Evolutionary conservation across 1,284 basidiomycete species (phyloP).

Genomic region (Heimioporus retisporus): DNA sequence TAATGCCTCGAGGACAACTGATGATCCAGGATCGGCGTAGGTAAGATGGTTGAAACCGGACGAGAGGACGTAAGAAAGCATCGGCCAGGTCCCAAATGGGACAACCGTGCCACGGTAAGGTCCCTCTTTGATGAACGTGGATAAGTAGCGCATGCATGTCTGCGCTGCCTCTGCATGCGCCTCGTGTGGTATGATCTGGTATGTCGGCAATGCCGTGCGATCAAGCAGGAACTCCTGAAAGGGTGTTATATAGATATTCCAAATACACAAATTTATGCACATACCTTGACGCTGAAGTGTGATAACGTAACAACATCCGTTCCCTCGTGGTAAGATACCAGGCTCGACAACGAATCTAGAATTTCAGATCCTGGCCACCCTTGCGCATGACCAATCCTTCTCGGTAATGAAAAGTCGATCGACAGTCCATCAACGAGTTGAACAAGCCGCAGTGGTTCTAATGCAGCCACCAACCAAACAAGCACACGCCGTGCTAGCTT

Average conservation of each 20-base stretch:
- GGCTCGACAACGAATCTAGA: conserved; percentile 2
- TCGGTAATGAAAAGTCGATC: not conserved
- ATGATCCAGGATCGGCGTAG: conserved; percentile 2
- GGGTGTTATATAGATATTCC: not conserved
- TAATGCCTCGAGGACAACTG: not conserved
- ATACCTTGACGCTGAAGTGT: conserved; percentile 12
- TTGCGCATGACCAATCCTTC: not conserved
- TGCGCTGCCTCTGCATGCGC: conserved; percentile 5
- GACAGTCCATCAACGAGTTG: conserved; percentile 7
- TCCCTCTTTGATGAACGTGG: not conserved
- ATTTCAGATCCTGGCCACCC: not conserved
- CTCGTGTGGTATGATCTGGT: not conserved
- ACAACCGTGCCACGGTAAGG: not conserved
- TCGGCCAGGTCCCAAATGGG: not conserved
- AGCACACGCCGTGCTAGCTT: conserved; percentile 8
- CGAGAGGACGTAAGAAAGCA: conserved; percentile 4
- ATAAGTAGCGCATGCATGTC: conserved; percentile 7
- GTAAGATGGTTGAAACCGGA: conserved; percentile 11
- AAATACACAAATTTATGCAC: not conserved
- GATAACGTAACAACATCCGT: conserved; percentile 1
- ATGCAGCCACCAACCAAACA: conserved; percentile 5
- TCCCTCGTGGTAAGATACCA: conserved; percentile 10
- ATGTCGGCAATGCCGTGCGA: not conserved
- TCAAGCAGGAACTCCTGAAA: conserved; percentile 6
- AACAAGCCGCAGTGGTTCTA: conserved; percentile 3